phyloP scores from a whole-genome alignment of 106 monocot genomes.

The Allium sativum region DNA sequence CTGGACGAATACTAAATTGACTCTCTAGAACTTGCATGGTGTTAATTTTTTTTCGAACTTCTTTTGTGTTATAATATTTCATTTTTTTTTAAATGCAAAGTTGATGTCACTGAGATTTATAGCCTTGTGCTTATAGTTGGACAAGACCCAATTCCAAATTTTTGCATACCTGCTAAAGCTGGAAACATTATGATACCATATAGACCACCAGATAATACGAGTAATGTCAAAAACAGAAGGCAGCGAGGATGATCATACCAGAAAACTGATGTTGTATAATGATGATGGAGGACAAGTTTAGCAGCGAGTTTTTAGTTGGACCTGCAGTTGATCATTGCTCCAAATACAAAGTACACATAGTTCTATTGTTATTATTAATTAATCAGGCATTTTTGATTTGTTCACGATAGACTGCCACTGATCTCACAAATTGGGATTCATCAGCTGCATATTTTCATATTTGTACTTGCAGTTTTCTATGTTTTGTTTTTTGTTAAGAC shows the following conservation, averaged over 20 bases:
- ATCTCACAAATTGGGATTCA: slow-evolving; percentile 38
- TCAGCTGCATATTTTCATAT: slow-evolving; percentile 45
- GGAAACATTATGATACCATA: slow-evolving; percentile 33
- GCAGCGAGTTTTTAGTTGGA: slow-evolving; percentile 16
- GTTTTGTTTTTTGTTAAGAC: slow-evolving; percentile 30
- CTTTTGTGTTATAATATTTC: too few relatives aligned
- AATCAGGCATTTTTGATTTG: slow-evolving; percentile 4
- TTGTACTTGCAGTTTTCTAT: slow-evolving; percentile 41
- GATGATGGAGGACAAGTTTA: neutral
- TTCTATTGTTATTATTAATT: neutral
- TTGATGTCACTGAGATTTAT: slow-evolving; percentile 32
- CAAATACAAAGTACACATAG: neutral
- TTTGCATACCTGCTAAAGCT: slow-evolving; percentile 26
- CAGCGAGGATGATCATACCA: neutral
- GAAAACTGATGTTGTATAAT: neutral
- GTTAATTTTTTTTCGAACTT: too few relatives aligned
- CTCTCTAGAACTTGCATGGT: neutral
- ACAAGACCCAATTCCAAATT: slow-evolving; percentile 17
- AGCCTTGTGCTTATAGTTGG: slow-evolving; percentile 24
- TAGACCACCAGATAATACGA: neutral
- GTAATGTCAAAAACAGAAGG: neutral
- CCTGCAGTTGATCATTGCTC: slow-evolving; percentile 12
- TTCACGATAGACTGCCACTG: slow-evolving; percentile 35
- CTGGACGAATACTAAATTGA: neutral
- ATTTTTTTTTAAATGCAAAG: slow-evolving; percentile 15